These are phyloP conservation scores for Penicillium maclennaniae DNA, from an alignment of 495 filamentous ascomycete species.

Conservation along the genomic window DNA sequence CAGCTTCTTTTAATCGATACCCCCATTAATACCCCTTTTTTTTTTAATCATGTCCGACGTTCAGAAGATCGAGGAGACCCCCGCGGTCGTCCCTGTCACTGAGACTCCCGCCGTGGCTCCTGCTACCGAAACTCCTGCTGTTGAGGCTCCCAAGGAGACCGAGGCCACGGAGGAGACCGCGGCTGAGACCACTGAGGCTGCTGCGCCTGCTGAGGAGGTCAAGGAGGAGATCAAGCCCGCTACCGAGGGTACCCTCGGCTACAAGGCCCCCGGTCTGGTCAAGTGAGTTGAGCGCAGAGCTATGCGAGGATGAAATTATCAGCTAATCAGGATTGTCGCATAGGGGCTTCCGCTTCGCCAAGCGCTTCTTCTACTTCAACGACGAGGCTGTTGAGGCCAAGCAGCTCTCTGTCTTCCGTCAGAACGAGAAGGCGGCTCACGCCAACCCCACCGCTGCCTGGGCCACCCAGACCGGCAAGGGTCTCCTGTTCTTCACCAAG, in stretches of 20 bases:
- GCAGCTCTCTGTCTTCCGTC: constrained; percentile 68
- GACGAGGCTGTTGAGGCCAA: constrained; percentile 74
- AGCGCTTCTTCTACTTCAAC: constrained; percentile 92
- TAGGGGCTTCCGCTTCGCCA: constrained; percentile 63
- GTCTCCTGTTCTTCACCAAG: constrained; percentile 90
- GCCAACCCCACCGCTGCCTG: constrained; percentile 80
- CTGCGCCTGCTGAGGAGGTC: constrained; percentile 37
- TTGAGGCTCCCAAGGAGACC: constrained; percentile 36
- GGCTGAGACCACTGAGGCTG: constrained; percentile 46
- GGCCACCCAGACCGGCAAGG: constrained; percentile 91
- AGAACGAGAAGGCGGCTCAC: constrained; percentile 75
- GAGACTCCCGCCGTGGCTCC: constrained; percentile 36
- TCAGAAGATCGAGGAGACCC: constrained; percentile 48
- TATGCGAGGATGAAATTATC: background rate
- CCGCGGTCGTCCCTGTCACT: constrained; percentile 36
- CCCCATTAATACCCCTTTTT: constrained; percentile 21
- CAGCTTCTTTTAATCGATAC: constrained; percentile 35
- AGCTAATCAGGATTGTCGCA: constrained; percentile 16
- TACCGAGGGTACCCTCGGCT: constrained; percentile 69
- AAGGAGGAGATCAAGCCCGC: constrained; percentile 31
- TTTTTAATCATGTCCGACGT: constrained; percentile 49
- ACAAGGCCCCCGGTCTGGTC: constrained; percentile 86
- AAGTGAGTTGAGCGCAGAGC: constrained; percentile 61
- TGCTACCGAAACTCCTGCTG: constrained; percentile 30
- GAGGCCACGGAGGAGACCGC: constrained; percentile 27